phyloP scores from a whole-genome alignment of 129 eudicot species.

The Apium graveolens region DNA sequence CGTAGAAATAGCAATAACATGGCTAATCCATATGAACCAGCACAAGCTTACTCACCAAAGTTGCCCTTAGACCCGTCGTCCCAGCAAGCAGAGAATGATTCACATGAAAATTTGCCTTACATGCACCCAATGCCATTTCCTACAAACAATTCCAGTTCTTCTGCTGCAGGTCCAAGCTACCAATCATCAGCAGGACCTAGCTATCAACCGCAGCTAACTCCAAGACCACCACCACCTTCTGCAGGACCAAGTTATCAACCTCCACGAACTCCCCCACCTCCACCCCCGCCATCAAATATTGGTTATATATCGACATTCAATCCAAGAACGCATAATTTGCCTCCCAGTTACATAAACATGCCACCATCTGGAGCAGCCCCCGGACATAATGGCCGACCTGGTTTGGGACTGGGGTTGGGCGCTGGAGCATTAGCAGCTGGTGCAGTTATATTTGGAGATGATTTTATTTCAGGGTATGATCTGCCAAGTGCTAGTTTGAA shows the following conservation, averaged over 20 bases:
- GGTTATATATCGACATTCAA: slow-evolving; percentile 51
- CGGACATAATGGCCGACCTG: slow-evolving; percentile 40
- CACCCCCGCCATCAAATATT: slow-evolving; percentile 51
- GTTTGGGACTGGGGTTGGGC: slow-evolving; percentile 77
- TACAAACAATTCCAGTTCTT: slow-evolving; percentile 16
- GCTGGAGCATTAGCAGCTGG: slow-evolving; percentile 95
- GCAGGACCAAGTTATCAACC: slow-evolving; percentile 28
- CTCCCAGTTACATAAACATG: slow-evolving; percentile 57
- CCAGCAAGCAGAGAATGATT: slow-evolving; percentile 30
- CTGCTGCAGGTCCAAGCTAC: slow-evolving; percentile 14
- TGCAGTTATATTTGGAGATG: slow-evolving; percentile 81
- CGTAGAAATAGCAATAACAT: slow-evolving; percentile 31
- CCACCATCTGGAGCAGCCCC: slow-evolving; percentile 45
- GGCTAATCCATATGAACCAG: slow-evolving; percentile 19
- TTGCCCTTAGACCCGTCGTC: slow-evolving; percentile 15
- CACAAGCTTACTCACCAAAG: slow-evolving; percentile 18
- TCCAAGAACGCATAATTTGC: slow-evolving; percentile 27
- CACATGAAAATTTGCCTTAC: slow-evolving; percentile 22
- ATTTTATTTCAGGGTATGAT: slow-evolving; percentile 66
- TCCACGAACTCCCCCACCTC: slow-evolving; percentile 35
- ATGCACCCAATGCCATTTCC: slow-evolving; percentile 24
- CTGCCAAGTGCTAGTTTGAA: slow-evolving; percentile 37
- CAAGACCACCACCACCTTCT: slow-evolving; percentile 10
- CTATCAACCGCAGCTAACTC: slow-evolving; percentile 17
- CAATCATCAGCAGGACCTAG: slow-evolving; percentile 22